phyloP scores from a whole-genome alignment of 306 rosid species.

The Potentilla sterilis region DNA sequence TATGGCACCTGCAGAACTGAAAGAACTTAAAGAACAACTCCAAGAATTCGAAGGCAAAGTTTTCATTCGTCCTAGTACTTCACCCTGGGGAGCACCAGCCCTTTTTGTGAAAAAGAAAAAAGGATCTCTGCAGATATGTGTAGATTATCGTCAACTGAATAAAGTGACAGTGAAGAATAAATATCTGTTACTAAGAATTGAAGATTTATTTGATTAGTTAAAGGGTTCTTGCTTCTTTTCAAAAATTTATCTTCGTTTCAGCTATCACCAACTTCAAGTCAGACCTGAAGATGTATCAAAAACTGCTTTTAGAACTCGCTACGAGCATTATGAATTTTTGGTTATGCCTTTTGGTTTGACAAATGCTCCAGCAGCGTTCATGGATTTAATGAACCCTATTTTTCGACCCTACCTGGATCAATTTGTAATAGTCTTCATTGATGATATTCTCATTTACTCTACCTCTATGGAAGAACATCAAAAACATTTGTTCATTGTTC shows the following conservation, averaged over 20 bases:
- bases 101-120: not conserved
- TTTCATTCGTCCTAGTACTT: not conserved
- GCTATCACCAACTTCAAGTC: not conserved
- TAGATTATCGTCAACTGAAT: not conserved
- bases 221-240: too few relatives aligned
- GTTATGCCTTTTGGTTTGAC: not conserved
- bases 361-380: not conserved
- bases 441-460: not conserved
- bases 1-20: too few relatives aligned
- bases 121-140: not conserved
- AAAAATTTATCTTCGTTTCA: too few relatives aligned
- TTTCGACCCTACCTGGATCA: not conserved
- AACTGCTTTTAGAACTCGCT: not conserved
- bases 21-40: too few relatives aligned
- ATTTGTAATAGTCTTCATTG: not conserved
- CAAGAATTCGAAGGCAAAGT: too few relatives aligned
- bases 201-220: too few relatives aligned
- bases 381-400: not conserved
- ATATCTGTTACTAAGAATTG: too few relatives aligned
- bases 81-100: not conserved
- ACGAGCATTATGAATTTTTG: not conserved
- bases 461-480: not conserved
- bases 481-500: not conserved
- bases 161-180: not conserved
- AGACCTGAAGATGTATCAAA: not conserved